Evolutionary conservation across 805 yeast species (phyloP), one percentile per base, ranked within the genome.

Genomic region (Kodamaea restingae): DNA sequence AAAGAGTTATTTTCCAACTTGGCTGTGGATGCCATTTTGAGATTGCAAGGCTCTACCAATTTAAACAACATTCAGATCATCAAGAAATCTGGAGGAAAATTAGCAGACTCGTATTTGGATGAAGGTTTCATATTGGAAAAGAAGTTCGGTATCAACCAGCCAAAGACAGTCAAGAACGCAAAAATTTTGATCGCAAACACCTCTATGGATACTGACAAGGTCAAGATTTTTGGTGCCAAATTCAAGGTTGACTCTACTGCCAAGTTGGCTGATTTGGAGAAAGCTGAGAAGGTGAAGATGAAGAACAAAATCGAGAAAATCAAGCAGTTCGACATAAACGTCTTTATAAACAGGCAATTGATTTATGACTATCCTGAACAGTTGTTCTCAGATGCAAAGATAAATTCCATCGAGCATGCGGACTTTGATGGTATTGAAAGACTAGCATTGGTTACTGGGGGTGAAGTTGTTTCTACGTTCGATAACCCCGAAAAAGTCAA

Each of bases 301-400:
- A 84, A 80, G 64, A 69, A 61, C 40, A 93, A 93, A 64, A 88
- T 93, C 48, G 88, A 81, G 43, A 88, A 88, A 60, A 93, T 93
- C 61, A 79, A 88, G 58, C 81, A 81, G 49, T 95, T 87, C 60
- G 85, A 86, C 40, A 80, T 87, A 57, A 86, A 87, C 61, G 81
- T 91, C 52, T 93, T 93, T 61, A 88, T 93, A 51, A 93, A 93
- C 70, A 81, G 98, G 58, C 98, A 93, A 67, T 76, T 93, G 56
- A 93, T 93, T 56, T 93, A 93, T 66, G 97, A 93, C 69, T 93
- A 91, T 76, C 98, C 98, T 18, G 98, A 93, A 67, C 96, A 87
- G 65, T 73, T 93, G 50, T 86, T 93, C 56, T 76, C 95, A 4
- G 98, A 91, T 51, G 65, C 88, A 31, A 79, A 81, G 39, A 85